A percentile compares a stretch with the other conserved stretches of the same genome.
These are phyloP conservation scores for Przewalskia tangutica DNA, from an alignment of 257 asterid genomes.

Conservation along the genomic window DNA sequence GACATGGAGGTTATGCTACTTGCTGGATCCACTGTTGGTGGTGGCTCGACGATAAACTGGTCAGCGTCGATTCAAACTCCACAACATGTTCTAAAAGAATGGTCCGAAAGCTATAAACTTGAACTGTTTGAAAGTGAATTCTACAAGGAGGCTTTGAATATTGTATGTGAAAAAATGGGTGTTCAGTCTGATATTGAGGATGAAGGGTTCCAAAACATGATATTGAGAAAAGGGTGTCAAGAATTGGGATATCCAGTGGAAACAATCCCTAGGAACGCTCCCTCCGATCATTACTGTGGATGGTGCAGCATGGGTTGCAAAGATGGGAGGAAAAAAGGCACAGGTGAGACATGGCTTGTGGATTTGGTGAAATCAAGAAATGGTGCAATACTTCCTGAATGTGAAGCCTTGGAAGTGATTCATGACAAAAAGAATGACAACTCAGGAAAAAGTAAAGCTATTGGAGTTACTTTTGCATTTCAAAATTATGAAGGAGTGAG, in stretches of 20 bases:
- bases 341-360: slow-evolving; percentile 64
- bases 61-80: slow-evolving; percentile 75
- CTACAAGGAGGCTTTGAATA: slow-evolving; percentile 36
- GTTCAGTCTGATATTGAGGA: slow-evolving; percentile 34
- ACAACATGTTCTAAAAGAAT: slow-evolving; percentile 51
- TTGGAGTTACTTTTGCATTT: slow-evolving; percentile 48
- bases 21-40: slow-evolving; percentile 87
- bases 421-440: slow-evolving; percentile 5
- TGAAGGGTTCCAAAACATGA: slow-evolving; percentile 57
- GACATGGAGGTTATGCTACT: slow-evolving; percentile 48
- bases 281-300: slow-evolving; percentile 69
- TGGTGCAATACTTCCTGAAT: slow-evolving; percentile 52
- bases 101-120: slow-evolving; percentile 37
- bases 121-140: slow-evolving; percentile 21
- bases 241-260: slow-evolving; percentile 48
- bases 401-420: slow-evolving; percentile 47
- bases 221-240: slow-evolving; percentile 71
- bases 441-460: slow-evolving; percentile 17
- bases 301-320: slow-evolving; percentile 74
- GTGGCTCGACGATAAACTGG: slow-evolving; percentile 85
- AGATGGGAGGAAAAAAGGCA: slow-evolving; percentile 63
- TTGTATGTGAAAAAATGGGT: slow-evolving; percentile 46
- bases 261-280: slow-evolving; percentile 50
- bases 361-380: slow-evolving; percentile 60
- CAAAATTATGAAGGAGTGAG: slow-evolving; percentile 16